A percentile compares a stretch with the other conserved stretches of the same genome.
Evolutionary conservation across 257 asterid species (phyloP).

Genomic region (Solanum corneliomulleri): DNA sequence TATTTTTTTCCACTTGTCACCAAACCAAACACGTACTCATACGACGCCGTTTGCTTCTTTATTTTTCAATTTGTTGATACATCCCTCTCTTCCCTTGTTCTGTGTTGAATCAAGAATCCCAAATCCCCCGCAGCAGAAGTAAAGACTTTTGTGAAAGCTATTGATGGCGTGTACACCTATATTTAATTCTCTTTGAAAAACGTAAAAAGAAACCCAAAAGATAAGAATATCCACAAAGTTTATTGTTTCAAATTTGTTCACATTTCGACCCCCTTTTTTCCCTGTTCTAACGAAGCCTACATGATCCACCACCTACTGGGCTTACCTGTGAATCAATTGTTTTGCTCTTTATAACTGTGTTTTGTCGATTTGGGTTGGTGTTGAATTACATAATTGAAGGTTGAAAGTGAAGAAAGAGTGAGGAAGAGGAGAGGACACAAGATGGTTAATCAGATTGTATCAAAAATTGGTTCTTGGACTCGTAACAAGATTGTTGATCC

Average conservation of each 20-base stretch:
- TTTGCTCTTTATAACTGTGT: background rate
- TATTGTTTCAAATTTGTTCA: background rate
- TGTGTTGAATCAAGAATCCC: background rate
- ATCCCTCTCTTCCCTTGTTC: background rate
- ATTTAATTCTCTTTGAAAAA: background rate
- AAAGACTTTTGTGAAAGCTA: background rate
- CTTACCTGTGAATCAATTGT: background rate
- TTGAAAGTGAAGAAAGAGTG: background rate
- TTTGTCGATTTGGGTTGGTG: background rate
- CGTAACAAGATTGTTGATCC: slow-evolving; percentile 54
- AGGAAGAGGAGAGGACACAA: background rate
- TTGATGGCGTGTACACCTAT: background rate
- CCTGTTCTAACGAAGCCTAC: background rate
- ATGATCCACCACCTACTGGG: background rate
- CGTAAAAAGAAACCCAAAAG: background rate
- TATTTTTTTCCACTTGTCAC: background rate
- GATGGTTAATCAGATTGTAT: slow-evolving; percentile 27
- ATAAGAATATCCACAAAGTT: background rate
- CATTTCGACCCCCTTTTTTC: background rate
- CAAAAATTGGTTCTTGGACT: slow-evolving; percentile 45
- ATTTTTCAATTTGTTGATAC: background rate
- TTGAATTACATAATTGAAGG: background rate
- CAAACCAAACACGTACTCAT: background rate
- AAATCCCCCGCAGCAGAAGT: background rate
- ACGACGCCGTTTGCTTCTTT: background rate